Conservation (phyloP, 768 basidiomycete genomes). For the Cyathus striatus region DNA sequence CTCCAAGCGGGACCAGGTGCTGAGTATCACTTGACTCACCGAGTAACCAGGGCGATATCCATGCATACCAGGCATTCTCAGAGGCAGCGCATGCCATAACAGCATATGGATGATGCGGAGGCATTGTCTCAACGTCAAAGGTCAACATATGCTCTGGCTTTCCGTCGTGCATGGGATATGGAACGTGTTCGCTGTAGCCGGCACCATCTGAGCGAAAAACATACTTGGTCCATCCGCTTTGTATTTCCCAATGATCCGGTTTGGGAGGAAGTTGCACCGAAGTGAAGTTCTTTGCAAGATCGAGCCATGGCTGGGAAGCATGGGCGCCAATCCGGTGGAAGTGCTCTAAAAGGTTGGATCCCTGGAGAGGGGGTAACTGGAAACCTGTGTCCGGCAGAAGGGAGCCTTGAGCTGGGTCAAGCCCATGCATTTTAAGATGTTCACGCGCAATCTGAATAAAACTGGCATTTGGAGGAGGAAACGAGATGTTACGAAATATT, state of each 20-base stretch:
- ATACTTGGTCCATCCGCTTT: constrained; percentile 91
- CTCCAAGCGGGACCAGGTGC: constrained; percentile 76
- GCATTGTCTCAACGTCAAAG: constrained; percentile 95
- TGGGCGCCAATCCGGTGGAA: constrained; percentile 74
- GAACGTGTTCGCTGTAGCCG: constrained; percentile 68
- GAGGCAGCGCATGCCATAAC: constrained; percentile 89
- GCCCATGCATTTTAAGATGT: constrained; percentile 77
- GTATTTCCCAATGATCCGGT: constrained; percentile 42
- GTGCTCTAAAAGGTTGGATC: constrained; percentile 78
- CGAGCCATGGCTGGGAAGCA: constrained; percentile 73
- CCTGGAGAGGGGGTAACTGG: constrained; percentile 81
- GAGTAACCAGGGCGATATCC: constrained; percentile 93
- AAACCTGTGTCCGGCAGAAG: constrained; percentile 76
- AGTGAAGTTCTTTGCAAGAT: constrained; percentile 58
- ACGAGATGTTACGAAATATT: constrained; percentile 67
- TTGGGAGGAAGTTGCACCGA: constrained; percentile 51
- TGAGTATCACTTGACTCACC: constrained; percentile 46
- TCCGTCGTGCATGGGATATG: constrained; percentile 58
- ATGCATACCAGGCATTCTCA: constrained; percentile 85
- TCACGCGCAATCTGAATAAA: constrained; percentile 73
- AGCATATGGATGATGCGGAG: constrained; percentile 73
- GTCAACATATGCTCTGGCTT: constrained; percentile 68
- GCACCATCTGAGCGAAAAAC: constrained; percentile 66
- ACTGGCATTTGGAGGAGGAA: constrained; percentile 53
- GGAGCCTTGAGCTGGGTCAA: constrained; percentile 77